phyloP scores from a whole-genome alignment of 169 alveolate genomes.

The Theileria orientalis region DNA sequence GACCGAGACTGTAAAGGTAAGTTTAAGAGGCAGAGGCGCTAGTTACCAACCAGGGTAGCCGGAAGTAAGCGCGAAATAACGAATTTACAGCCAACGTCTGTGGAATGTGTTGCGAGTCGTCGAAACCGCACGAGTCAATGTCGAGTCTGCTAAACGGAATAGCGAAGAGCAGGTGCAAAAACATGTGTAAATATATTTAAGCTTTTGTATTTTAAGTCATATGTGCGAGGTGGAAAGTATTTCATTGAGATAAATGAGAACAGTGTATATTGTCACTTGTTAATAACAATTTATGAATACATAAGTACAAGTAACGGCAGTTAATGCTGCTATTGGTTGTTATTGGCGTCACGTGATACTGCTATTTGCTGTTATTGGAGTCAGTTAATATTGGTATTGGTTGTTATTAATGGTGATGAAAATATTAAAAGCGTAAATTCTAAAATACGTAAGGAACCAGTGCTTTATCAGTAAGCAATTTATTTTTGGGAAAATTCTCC shows the following conservation, averaged over 20 bases:
- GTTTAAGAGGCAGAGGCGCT: not conserved
- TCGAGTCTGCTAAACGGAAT: conserved; percentile 29
- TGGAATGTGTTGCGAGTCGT: conserved; percentile 53
- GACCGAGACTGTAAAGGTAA: not conserved
- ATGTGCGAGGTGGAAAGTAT: not conserved
- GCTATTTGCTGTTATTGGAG: not conserved
- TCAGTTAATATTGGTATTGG: no score
- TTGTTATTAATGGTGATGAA: no score
- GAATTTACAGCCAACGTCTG: conserved; percentile 24
- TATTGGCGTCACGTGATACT: no score
- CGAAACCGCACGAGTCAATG: conserved; percentile 21
- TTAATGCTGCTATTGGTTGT: no score
- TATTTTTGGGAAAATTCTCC: conserved; percentile 23
- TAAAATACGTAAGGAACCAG: conserved; percentile 46
- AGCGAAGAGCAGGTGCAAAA: conserved; percentile 44
- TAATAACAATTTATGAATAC: no score
- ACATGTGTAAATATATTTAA: conserved; percentile 25
- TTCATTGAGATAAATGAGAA: no score
- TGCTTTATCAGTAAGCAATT: conserved; percentile 29
- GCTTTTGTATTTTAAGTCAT: not conserved
- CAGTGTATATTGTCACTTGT: no score
- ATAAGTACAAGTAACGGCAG: no score
- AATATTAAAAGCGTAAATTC: no score
- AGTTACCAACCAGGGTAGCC: no score
- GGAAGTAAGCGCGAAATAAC: no score